Evolutionary conservation across 148 eudicot genomes (phyloP).

Genomic region (Amaranthus hypochondriacus): DNA sequence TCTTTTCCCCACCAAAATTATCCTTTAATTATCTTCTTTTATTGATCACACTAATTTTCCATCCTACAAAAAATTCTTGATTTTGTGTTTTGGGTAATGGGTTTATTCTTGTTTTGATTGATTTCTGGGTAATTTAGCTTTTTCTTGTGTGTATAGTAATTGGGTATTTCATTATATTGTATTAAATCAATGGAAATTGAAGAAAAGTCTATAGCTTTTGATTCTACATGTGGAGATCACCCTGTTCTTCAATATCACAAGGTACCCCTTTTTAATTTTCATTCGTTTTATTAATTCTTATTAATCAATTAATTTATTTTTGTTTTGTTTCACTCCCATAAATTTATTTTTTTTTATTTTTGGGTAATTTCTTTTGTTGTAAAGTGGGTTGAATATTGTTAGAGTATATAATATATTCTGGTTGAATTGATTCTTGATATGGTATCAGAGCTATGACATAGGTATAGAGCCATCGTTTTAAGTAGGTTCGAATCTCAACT

Average conservation of each 20-base stretch:
- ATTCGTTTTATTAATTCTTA: background rate
- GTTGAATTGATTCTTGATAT: no score
- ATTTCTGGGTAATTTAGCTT: background rate
- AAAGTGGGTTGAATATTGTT: no score
- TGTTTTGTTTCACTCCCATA: background rate
- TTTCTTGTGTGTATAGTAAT: background rate
- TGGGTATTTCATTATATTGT: background rate
- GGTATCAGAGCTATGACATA: no score
- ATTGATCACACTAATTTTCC: background rate
- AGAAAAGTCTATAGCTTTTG: slow-evolving; percentile 23
- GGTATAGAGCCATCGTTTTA: no score
- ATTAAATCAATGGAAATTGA: slow-evolving; percentile 31
- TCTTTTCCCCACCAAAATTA: background rate
- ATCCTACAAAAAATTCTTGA: no score
- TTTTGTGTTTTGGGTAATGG: no score
- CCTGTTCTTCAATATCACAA: slow-evolving; percentile 25
- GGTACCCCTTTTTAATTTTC: slow-evolving; percentile 15
- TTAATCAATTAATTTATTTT: background rate
- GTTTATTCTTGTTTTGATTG: background rate
- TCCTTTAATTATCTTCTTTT: background rate
- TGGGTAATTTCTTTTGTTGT: no score
- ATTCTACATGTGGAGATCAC: slow-evolving; percentile 5
- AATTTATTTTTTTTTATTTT: background rate
- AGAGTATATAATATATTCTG: no score
- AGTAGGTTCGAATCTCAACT: no score